Base-by-base conservation (phyloP, 1,284 basidiomycete genomes). In the Puccinia brachypodii region DNA sequence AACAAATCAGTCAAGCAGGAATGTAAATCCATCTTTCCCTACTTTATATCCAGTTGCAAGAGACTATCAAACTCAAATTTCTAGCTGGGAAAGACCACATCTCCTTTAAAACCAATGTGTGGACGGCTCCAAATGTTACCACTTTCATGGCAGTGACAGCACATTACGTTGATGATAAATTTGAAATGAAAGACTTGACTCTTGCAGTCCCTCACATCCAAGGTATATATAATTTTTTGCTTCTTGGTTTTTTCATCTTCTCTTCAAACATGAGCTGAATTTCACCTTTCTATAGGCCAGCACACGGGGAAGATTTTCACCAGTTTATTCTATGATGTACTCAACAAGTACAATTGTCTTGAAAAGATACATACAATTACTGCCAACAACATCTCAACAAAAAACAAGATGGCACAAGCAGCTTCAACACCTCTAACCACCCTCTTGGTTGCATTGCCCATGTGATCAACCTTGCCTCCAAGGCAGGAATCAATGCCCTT, bases 71-170 rank as follows among this genome's bases (percentile, higher is more conserved):
- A 38, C 19, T 38, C 33, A 40, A 28, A 33, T 40, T 3, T 50
- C 47, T 71, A 22, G 33, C 28, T 4, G 44, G n/a, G 2, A 2
- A 9, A 71, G n/a, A 9, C 19, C 14, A 19, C 14, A 44, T 38
- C n/a, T 3, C 36, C 8, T 42, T 19, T 42, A 36, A 19, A n/a
- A n/a, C n/a, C 2, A 19, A 71, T 71, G 38, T 38, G 22, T 71
- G 68, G 33, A 71, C 68, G 3, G 38, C 33, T 38, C 68, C 68
- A 36, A 71, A 71, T 44, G 36, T 71, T 31, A 36, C 19, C 13
- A 4, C 36, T n/a, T 71, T 38, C 38, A 71, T 71, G 68, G 68
- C 68, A n/a, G 40, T 71, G 28, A 71, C 68, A 38, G 68, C 33
- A 25, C 38, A 71, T 42, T 40, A 33, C 22, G 38, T 71, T 71